phyloP scores from a whole-genome alignment of 768 basidiomycete genomes.

The Lentinula sp. region DNA sequence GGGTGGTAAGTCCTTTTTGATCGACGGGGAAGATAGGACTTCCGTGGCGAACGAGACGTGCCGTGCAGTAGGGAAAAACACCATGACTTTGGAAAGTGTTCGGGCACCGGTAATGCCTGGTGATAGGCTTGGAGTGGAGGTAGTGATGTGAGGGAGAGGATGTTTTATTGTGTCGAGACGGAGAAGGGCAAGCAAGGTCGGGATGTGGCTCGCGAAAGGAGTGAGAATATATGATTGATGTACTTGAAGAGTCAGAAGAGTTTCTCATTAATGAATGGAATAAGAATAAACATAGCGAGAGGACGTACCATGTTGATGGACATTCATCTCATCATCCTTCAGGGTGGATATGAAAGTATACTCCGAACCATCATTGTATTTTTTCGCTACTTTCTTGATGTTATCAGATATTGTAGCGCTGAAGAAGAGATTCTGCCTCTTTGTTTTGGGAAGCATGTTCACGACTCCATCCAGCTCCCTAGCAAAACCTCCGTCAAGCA shows the following conservation, averaged over 20 bases:
- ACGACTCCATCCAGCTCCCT: constrained; percentile 63
- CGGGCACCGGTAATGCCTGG: constrained; percentile 6
- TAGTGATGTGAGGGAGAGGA: constrained; percentile 6
- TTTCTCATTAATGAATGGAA: not conserved
- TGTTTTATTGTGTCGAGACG: constrained; percentile 25
- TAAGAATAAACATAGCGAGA: not conserved
- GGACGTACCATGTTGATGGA: constrained; percentile 51
- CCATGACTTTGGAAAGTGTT: constrained; percentile 38
- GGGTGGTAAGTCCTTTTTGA: constrained; percentile 23
- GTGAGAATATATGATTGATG: constrained; percentile 40
- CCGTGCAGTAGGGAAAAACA: constrained; percentile 66
- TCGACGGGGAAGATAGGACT: constrained; percentile 22
- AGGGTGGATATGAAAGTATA: constrained; percentile 55
- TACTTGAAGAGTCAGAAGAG: constrained; percentile 20
- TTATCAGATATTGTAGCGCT: constrained; percentile 74
- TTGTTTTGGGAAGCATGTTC: constrained; percentile 29
- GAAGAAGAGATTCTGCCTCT: constrained; percentile 62
- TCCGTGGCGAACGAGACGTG: constrained; percentile 38
- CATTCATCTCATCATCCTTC: constrained; percentile 48
- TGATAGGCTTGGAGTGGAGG: constrained; percentile 2
- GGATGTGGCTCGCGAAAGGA: constrained; percentile 34
- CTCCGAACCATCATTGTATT: constrained; percentile 16
- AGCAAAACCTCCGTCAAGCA: constrained; percentile 71
- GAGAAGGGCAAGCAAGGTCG: constrained; percentile 33
- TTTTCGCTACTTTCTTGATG: constrained; percentile 40